phyloP scores from a whole-genome alignment of 371 early-diverging fungal genomes.

The Astathelohania contejeani region DNA sequence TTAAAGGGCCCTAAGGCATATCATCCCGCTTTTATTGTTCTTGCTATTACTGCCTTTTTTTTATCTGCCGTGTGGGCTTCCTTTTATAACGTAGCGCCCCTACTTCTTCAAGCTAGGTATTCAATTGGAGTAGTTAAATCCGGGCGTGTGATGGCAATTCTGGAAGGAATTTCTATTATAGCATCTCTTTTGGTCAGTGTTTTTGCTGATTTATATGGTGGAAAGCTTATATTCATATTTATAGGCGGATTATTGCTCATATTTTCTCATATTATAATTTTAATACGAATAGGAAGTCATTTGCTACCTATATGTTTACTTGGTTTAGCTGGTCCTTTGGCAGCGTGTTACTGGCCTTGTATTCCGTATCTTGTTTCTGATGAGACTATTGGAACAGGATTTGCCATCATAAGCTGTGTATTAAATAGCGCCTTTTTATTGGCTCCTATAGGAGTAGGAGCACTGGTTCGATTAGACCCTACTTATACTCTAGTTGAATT shows the following conservation, averaged over 20 bases:
- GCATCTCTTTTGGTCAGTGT: slow-evolving; percentile 23
- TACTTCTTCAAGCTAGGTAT: slow-evolving; percentile 44
- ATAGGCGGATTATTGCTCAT: slow-evolving; percentile 31
- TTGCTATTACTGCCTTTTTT: slow-evolving; percentile 30
- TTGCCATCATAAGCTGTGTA: slow-evolving; percentile 39
- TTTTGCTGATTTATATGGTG: slow-evolving; percentile 36
- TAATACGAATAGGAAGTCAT: slow-evolving; percentile 6
- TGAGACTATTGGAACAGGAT: slow-evolving; percentile 29
- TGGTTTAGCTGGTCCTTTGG: slow-evolving; percentile 35
- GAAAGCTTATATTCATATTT: slow-evolving; percentile 35
- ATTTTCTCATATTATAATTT: slow-evolving; percentile 31
- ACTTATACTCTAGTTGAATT: slow-evolving; percentile 18
- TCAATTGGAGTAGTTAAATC: slow-evolving; percentile 14
- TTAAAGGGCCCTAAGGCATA: neutral
- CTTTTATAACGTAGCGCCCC: slow-evolving; percentile 43
- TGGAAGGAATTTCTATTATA: slow-evolving; percentile 34
- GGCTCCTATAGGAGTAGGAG: slow-evolving; percentile 35
- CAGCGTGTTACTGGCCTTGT: slow-evolving; percentile 50
- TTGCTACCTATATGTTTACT: slow-evolving; percentile 17
- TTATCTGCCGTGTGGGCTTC: slow-evolving; percentile 43
- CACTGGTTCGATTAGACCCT: slow-evolving; percentile 4
- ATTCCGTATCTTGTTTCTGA: slow-evolving; percentile 39
- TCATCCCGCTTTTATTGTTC: slow-evolving; percentile 30
- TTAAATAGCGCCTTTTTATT: slow-evolving; percentile 44
- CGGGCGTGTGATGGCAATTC: slow-evolving; percentile 32